Conservation (phyloP, 345 rosid species). For the Heritiera littoralis region DNA sequence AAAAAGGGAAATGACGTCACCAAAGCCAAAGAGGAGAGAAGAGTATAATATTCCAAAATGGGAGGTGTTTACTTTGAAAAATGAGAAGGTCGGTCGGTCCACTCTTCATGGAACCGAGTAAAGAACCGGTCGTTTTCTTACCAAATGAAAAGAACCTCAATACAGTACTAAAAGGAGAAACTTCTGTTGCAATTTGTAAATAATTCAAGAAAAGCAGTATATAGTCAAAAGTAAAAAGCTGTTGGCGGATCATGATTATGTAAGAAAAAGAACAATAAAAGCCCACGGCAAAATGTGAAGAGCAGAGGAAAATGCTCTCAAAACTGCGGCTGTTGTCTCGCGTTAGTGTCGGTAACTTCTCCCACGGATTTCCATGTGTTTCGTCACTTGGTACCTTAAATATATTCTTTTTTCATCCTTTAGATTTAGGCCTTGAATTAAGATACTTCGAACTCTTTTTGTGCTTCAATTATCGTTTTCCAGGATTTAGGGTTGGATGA, state of each 20-base stretch:
- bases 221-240: background rate
- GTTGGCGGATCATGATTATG: background rate
- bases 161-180: background rate
- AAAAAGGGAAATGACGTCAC: no score
- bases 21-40: background rate
- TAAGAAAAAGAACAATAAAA: background rate
- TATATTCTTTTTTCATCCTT: no score
- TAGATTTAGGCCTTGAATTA: no score
- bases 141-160: background rate
- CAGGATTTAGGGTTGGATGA: no score
- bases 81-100: background rate
- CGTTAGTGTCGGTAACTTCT: background rate
- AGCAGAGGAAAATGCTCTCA: background rate
- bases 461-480: no score
- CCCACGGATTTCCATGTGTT: background rate
- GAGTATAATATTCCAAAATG: background rate
- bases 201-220: background rate
- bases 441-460: no score
- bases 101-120: background rate
- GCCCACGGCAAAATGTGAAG: background rate
- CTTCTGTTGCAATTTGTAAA: background rate
- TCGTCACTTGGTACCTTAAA: background rate
- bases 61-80: slow-evolving; percentile 18
- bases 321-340: no score
- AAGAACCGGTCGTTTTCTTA: background rate